A percentile compares a stretch with the other conserved stretches of the same genome.
phyloP scores from a whole-genome alignment of 169 alveolate species.

The Perkinsus olseni region DNA sequence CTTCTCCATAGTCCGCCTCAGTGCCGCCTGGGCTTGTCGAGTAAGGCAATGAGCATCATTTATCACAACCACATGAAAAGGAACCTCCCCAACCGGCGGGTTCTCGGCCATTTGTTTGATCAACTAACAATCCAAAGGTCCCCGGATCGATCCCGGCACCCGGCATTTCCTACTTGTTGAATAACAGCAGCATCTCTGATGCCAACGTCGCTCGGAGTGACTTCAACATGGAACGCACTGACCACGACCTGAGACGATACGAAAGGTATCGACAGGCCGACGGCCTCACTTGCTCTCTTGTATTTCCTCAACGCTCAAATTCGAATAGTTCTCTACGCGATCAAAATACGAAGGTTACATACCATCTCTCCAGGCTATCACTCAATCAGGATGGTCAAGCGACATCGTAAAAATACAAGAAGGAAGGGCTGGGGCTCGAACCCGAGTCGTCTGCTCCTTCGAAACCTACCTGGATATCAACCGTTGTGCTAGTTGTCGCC shows the following conservation, averaged over 20 bases:
- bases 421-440: no score
- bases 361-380: no score
- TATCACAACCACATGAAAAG: conserved; percentile 54
- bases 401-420: no score
- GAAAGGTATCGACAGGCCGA: no score
- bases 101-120: conserved; percentile 58
- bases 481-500: background rate
- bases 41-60: conserved; percentile 56
- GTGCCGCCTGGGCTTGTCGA: conserved; percentile 61
- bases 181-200: conserved; percentile 62
- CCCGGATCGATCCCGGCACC: background rate
- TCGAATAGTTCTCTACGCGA: no score
- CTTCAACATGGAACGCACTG: conserved; percentile 60
- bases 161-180: conserved; percentile 17
- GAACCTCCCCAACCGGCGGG: conserved; percentile 38
- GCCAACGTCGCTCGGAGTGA: conserved; percentile 71
- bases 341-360: no score
- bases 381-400: no score
- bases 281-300: background rate
- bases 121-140: conserved; percentile 33
- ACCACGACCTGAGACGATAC: background rate
- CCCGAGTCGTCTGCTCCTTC: no score
- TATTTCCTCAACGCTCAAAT: no score
- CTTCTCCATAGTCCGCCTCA: conserved; percentile 67
- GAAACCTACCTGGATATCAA: background rate